Base-by-base conservation (phyloP, 2,329 filamentous ascomycete genomes). In the Alternaria triticina region DNA sequence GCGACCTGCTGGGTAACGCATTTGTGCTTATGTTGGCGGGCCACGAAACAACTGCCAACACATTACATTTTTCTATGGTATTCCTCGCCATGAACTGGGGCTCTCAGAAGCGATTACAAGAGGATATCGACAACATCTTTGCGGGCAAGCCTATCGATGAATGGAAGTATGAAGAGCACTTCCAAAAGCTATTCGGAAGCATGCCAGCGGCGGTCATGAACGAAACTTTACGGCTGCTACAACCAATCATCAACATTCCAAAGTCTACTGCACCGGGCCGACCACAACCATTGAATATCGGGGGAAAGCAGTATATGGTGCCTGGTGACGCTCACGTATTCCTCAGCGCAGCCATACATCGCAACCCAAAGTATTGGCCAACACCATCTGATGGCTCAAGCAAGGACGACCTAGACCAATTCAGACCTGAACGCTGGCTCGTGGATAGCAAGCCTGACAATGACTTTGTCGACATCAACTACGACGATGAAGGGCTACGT, bases 11-110 rank as follows among this genome's bases (percentile, higher is more conserved):
- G 27, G 90, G 91, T 54, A 94, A 94, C 73, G 88, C 90, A 22
- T 87, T 87, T 62, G 83, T 86, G 52, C 81, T 88, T 64, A 85
- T 87, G 64, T 83, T 94, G 1, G 92, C 92, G 0, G 92, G 92
- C 12, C 91, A 96, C 78, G 92, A 96, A 79, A 94, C 92, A 1
- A 91, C 91, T 2, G 91, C 91, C 51, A 93, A 92, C 77, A 86
- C 87, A 5, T 83, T 94, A 43, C 90, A 94, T 79, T 94, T 92
- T 75, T 85, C 88, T 3, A 79, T 94, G 5, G 75, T 93, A 36
- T 85, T 88, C 69, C 85, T 95, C 6, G 92, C 91, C 13, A 86
- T 88, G 70, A 86, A 90, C 70, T 88, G 88, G 6, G 79, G 82
- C 1, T 86, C 86, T 1, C 92, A 96, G 74, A 85, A 86, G 23